Conservation (phyloP, 176 grass and related monocot species). For the Miscanthus lutarioriparius region DNA sequence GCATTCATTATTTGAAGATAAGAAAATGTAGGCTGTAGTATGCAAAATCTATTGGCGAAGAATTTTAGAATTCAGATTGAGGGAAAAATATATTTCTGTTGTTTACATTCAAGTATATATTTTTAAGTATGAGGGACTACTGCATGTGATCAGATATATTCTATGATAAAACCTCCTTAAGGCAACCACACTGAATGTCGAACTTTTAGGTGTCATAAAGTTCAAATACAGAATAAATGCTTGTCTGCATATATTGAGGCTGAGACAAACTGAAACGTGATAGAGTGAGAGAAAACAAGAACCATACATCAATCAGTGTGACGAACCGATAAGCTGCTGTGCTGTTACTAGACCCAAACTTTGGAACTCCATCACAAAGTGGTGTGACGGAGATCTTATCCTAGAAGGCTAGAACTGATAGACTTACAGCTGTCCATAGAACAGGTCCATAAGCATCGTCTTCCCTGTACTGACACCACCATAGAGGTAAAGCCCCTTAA, state of each 20-base stretch:
- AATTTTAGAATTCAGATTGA: neutral
- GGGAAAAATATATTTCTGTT: neutral
- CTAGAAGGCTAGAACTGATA: neutral
- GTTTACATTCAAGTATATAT: neutral
- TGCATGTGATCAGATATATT: neutral
- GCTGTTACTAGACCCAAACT: slow-evolving; percentile 69
- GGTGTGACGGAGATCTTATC: neutral
- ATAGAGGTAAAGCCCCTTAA: slow-evolving; percentile 80
- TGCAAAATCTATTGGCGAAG: neutral
- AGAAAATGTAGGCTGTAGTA: neutral
- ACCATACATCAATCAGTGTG: slow-evolving; percentile 85
- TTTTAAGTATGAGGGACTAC: neutral
- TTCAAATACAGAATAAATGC: neutral
- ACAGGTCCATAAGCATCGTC: slow-evolving; percentile 90
- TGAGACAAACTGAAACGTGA: neutral
- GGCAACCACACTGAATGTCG: neutral
- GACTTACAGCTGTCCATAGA: slow-evolving; percentile 80
- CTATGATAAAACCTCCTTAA: neutral
- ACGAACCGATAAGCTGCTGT: slow-evolving; percentile 79
- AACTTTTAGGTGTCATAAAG: neutral
- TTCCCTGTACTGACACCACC: slow-evolving; percentile 86
- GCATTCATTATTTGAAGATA: neutral
- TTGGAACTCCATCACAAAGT: slow-evolving; percentile 44
- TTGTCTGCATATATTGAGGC: slow-evolving; percentile 6
- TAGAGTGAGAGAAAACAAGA: neutral